Evolutionary conservation across 2,329 filamentous ascomycete genomes (phyloP), one percentile per base, ranked within the genome.

Genomic region (Aspergillus ochraceus): DNA sequence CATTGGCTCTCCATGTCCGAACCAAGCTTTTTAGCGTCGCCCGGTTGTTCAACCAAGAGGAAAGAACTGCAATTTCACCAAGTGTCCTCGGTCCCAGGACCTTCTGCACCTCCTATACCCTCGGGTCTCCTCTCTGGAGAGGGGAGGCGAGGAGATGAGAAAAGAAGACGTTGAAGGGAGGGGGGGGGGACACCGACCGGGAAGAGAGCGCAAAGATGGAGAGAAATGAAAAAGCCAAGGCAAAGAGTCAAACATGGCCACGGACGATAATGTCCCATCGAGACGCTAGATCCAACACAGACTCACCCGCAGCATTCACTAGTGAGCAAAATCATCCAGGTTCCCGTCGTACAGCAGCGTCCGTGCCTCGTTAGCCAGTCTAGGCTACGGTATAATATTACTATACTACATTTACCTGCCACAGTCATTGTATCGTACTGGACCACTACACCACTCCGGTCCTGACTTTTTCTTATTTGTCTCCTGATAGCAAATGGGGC

Each of bases 1-100:
- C 30, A 64, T 61, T 67, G 61, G 61, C 12, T 47, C 19, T 26
- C 24, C 47, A 26, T 39, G 26, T 49, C 26, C 11, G 11, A 52
- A 66, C 60, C 61, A 67, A 67, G 65, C 65, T 67, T 67, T 67
- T 57, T 64, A 54, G 61, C 52, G 39, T 30, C 17, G 30, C 24
- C 51, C 46, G 51, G 46, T 19, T 42, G n/a, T 26, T 30, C 29
- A 32, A 54, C n/a, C 26, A 19, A 49, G 49, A 24, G 47, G n/a
- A 30, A 52, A 52, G 30, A 52, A 32, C 22, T 36, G 45, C 17
- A 24, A 47, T 47, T 47, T 2, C 45, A 26, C 6, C 29, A 50
- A 22, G 20, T 50, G 11, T 50, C 32, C 50, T 58, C 42, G 29
- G 45, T 17, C 26, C 6, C 24, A 12, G 22, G n/a, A 8, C 45